Evolutionary conservation across 768 basidiomycete genomes (phyloP), one percentile per base, ranked within the genome.

Genomic region (Lentinula sp.): DNA sequence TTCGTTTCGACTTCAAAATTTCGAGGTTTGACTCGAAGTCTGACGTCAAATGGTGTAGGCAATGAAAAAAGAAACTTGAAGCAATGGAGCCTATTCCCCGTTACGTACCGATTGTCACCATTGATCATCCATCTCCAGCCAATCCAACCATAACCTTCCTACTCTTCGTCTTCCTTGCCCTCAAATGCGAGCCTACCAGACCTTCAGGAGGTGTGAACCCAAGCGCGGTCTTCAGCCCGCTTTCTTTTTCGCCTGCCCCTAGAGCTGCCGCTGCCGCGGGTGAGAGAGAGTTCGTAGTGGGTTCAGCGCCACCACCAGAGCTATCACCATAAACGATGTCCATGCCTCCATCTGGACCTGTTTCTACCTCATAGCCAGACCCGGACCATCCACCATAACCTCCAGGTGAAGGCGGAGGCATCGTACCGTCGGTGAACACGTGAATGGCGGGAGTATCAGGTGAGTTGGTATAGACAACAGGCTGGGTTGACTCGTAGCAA

Each of bases 401-500:
- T 31, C 42, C 54, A 16, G 50, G 50, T 34, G 50, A 51, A 51
- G 50, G 31, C 31, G 50, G 50, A 31, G 50, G 34, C 15, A 61
- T 42, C 21, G n/a, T 31, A 28, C 37, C 39, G 21, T 48, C 46
- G 11, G 16, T 18, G 49, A 40, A 32, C 45, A 39, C 35, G 18
- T 52, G 9, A 16, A 37, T 40, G 10, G 21, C 31, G 16, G 39
- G 55, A 42, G 34, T 23, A 31, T 31, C 34, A 43, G 31, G 18
- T 31, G 39, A 9, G 6, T 57, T 45, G 59, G 69, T 72, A 66
- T 77, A 84, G 45, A 80, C 75, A 64, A 93, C 67, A 10, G 90
- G 89, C 56, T 86, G 73, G 15, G 85, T 76, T 2, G 89, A 79
- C 66, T 83, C 79, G 71, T 76, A 77, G 64, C 81, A 84, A 21